Conservation (phyloP, 306 rosid species). For the Casuarina equisetifolia region DNA sequence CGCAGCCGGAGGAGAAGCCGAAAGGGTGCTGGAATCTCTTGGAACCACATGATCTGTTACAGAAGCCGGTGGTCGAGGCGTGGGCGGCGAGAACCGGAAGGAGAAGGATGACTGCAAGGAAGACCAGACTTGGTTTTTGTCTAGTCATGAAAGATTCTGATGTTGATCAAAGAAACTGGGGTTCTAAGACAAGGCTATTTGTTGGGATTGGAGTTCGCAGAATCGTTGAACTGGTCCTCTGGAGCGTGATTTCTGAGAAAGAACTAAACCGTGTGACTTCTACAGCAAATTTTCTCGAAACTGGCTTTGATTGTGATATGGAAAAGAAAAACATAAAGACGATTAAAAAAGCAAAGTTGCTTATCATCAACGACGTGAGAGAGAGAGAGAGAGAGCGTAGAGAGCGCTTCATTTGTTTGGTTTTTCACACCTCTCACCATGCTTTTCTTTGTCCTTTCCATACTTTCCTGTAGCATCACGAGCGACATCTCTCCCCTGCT, state of each 20-base stretch:
- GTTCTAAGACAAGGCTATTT: background rate
- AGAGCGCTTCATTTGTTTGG: background rate
- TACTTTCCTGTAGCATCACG: background rate
- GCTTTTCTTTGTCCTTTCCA: background rate
- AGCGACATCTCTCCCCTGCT: background rate
- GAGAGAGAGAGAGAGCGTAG: background rate
- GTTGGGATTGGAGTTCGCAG: background rate
- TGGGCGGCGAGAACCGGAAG: constrained; percentile 30
- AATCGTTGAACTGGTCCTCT: background rate
- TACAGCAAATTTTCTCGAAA: background rate
- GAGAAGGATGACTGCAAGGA: background rate
- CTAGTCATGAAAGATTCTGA: constrained; percentile 23
- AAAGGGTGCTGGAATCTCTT: constrained; percentile 48
- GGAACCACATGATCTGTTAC: constrained; percentile 53
- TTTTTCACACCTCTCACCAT: background rate
- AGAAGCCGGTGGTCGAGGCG: constrained; percentile 24
- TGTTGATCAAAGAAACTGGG: background rate
- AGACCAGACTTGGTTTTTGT: constrained; percentile 4
- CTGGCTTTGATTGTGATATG: background rate
- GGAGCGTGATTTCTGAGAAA: background rate
- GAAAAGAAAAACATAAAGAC: background rate
- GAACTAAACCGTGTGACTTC: background rate
- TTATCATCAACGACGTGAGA: background rate
- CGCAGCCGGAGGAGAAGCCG: constrained; percentile 78
- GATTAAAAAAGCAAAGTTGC: background rate